Conservation (phyloP, 2,329 filamentous ascomycete genomes). For the Acrocalymma vagum region DNA sequence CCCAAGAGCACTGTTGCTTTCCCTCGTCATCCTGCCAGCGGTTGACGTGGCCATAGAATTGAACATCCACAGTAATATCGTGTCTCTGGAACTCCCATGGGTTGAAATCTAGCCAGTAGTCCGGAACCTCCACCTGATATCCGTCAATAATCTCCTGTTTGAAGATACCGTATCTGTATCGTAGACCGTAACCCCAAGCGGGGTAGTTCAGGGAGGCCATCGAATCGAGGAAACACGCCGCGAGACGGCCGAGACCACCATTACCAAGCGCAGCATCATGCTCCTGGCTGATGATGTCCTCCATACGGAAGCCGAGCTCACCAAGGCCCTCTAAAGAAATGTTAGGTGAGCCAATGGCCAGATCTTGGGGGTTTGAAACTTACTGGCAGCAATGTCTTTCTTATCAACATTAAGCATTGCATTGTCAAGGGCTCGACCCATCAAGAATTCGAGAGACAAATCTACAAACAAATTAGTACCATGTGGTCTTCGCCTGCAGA, state of each 20-base stretch:
- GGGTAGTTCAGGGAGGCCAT: slow-evolving; percentile 93
- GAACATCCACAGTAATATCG: slow-evolving; percentile 94
- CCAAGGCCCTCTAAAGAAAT: slow-evolving; percentile 74
- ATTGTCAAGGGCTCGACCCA: slow-evolving; percentile 97
- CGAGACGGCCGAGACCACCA: slow-evolving; percentile 91
- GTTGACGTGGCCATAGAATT: slow-evolving; percentile 89
- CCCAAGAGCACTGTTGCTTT: slow-evolving; percentile 80
- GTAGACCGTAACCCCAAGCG: slow-evolving; percentile 95
- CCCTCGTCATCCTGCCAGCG: slow-evolving; percentile 77
- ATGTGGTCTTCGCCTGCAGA: too few relatives aligned
- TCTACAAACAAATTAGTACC: too few relatives aligned
- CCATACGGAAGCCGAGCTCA: slow-evolving; percentile 95
- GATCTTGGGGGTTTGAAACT: slow-evolving; percentile 28
- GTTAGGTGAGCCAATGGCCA: slow-evolving; percentile 19
- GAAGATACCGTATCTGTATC: slow-evolving; percentile 95
- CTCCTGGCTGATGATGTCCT: slow-evolving; percentile 93
- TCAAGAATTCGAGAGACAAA: slow-evolving; percentile 94
- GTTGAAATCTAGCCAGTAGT: slow-evolving; percentile 99
- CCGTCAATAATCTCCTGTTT: slow-evolving; percentile 99
- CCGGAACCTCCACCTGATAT: slow-evolving; percentile 96
- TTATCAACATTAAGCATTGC: slow-evolving; percentile 95
- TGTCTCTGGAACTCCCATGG: slow-evolving; percentile 98
- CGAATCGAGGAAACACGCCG: slow-evolving; percentile 96
- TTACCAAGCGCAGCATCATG: slow-evolving; percentile 97
- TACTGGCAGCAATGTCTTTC: slow-evolving; percentile 85